Conservation (phyloP, 352 stramenopile species). For the Globisporangium middletonii region DNA sequence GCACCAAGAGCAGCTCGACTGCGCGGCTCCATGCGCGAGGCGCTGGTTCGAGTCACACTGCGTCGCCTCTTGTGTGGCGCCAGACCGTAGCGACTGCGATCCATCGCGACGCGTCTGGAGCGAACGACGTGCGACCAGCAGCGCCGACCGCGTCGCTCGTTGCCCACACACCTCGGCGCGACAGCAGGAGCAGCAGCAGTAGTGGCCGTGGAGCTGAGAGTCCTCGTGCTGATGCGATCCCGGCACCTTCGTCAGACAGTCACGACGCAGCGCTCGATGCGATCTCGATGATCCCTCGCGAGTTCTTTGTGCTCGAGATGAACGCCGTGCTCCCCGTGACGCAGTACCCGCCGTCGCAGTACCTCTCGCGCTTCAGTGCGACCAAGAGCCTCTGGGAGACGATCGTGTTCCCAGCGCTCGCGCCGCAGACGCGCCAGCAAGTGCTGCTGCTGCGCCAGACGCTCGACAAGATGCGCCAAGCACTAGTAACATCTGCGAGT, state of each 20-base stretch:
- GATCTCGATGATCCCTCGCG: conserved; percentile 54
- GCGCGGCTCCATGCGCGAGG: conserved; percentile 21
- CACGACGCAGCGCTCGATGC: conserved; percentile 10
- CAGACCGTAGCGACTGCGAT: too few species aligned
- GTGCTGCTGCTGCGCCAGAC: conserved; percentile 59
- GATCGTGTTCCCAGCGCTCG: conserved; percentile 63
- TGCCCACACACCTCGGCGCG: too few species aligned
- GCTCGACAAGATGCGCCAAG: conserved; percentile 44
- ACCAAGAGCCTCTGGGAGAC: conserved; percentile 51
- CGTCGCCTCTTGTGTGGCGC: too few species aligned
- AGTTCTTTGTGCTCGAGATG: conserved; percentile 78
- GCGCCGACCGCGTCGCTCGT: too few species aligned
- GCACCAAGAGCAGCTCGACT: conserved; percentile 30
- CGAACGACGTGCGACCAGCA: too few species aligned
- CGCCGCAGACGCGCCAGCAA: conserved; percentile 59
- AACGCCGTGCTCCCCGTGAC: conserved; percentile 43
- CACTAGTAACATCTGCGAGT: background rate
- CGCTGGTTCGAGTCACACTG: conserved; percentile 9
- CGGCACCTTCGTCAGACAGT: background rate
- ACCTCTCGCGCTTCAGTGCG: conserved; percentile 43
- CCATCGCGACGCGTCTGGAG: too few species aligned
- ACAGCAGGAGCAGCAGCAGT: too few species aligned
- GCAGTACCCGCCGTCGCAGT: conserved; percentile 51
- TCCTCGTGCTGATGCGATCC: too few species aligned
- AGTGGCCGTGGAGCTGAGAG: too few species aligned